A percentile compares a stretch with the other conserved stretches of the same genome.
These are phyloP conservation scores for Fusarium scirpi DNA, from an alignment of 2,329 filamentous ascomycete genomes.

Conservation along the genomic window DNA sequence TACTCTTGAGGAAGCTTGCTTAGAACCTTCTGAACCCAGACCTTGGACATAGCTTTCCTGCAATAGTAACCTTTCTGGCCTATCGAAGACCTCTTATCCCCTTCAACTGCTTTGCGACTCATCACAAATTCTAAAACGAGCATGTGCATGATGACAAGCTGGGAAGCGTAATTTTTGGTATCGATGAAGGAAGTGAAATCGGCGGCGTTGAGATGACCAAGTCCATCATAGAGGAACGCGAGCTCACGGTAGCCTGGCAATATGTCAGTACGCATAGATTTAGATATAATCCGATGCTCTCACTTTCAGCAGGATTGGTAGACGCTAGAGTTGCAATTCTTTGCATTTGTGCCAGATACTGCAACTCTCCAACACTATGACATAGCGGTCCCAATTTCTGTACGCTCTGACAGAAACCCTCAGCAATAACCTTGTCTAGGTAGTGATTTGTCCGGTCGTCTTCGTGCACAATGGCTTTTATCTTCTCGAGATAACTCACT, in stretches of 20 bases:
- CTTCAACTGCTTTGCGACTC: conserved; percentile 38
- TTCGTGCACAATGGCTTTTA: conserved; percentile 40
- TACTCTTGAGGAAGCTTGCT: conserved; percentile 49
- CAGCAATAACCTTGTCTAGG: conserved; percentile 36
- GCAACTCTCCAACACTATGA: conserved; percentile 48
- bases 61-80: conserved; percentile 34
- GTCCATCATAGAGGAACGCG: conserved; percentile 46
- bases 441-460: conserved; percentile 17
- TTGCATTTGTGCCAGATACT: conserved; percentile 50
- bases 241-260: conserved; percentile 44
- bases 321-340: conserved; percentile 44
- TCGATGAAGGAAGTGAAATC: conserved; percentile 52
- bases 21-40: conserved; percentile 56
- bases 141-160: conserved; percentile 55
- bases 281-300: too few relatives aligned
- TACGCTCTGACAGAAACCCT: conserved; percentile 49
- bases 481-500: conserved; percentile 46
- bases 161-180: conserved; percentile 48
- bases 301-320: conserved; percentile 46
- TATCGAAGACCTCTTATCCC: neutral
- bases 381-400: conserved; percentile 49
- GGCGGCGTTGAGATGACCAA: conserved; percentile 45
- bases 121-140: conserved; percentile 51
- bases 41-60: conserved; percentile 48
- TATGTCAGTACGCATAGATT: conserved; percentile 1